A percentile compares a stretch with the other conserved stretches of the same genome.
Conservation (phyloP, 2,329 filamentous ascomycete species). For the Incumbomyces lentus region DNA sequence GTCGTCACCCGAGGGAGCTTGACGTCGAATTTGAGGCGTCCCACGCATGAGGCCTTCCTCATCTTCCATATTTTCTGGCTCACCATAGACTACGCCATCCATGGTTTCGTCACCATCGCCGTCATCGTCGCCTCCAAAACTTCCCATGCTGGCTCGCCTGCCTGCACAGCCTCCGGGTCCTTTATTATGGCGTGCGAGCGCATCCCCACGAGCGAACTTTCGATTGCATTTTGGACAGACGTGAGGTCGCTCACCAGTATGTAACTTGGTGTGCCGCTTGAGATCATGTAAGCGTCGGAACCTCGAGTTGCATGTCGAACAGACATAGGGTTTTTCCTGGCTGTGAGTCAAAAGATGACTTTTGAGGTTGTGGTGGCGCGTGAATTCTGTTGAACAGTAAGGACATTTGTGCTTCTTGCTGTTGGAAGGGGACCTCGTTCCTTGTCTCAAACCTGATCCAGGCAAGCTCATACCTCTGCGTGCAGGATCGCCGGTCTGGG, state of each 20-base stretch:
- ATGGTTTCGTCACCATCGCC: constrained; percentile 48
- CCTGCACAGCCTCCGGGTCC: constrained; percentile 92
- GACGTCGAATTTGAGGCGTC: constrained; percentile 65
- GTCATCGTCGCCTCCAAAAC: constrained; percentile 71
- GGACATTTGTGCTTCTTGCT: constrained; percentile 92
- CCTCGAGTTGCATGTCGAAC: constrained; percentile 81
- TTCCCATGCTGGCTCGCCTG: constrained; percentile 72
- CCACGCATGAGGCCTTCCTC: constrained; percentile 33
- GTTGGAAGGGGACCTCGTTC: constrained; percentile 55
- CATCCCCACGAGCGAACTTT: constrained; percentile 90
- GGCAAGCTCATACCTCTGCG: constrained; percentile 51
- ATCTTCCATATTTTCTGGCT: constrained; percentile 40
- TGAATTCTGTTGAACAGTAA: constrained; percentile 94
- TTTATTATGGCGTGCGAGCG: constrained; percentile 87
- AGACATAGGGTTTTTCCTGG: constrained; percentile 95
- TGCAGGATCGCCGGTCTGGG: constrained; percentile 39
- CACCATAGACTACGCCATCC: constrained; percentile 52
- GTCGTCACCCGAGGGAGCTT: constrained; percentile 48
- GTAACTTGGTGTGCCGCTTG: constrained; percentile 91
- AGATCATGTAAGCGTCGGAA: constrained; percentile 90
- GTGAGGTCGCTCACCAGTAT: constrained; percentile 91
- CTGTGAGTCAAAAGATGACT: constrained; percentile 95
- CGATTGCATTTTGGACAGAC: constrained; percentile 90
- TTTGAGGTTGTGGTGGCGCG: constrained; percentile 92
- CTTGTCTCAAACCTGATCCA: constrained; percentile 44